These are phyloP conservation scores for Gloeostereum incarnatum DNA, from an alignment of 768 basidiomycete species.

Conservation along the genomic window DNA sequence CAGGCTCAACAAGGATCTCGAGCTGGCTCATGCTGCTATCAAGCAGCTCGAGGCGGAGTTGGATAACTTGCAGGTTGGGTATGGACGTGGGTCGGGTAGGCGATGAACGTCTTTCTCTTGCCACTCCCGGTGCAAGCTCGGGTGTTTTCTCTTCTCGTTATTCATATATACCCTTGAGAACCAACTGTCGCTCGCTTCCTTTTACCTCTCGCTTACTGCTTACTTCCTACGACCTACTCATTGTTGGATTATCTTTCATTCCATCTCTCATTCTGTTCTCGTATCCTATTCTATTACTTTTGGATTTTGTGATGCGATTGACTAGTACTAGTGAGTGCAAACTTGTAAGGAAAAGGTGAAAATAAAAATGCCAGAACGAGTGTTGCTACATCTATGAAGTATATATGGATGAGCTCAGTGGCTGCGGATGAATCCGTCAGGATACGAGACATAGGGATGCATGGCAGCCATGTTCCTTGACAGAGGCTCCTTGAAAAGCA, in stretches of 20 bases:
- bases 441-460: no score
- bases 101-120: no score
- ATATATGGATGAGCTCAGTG: no score
- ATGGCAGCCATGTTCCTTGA: no score
- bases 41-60: slow-evolving; percentile 87
- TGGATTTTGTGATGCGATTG: no score
- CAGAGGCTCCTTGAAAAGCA: no score
- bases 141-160: not conserved
- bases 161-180: not conserved
- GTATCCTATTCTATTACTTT: no score
- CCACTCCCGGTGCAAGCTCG: not conserved
- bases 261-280: not conserved
- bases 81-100: slow-evolving; percentile 64
- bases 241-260: not conserved
- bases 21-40: slow-evolving; percentile 85
- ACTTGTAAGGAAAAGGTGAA: no score
- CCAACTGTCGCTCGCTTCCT: not conserved
- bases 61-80: slow-evolving; percentile 82
- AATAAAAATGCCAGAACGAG: no score
- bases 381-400: no score
- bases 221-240: not conserved
- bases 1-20: slow-evolving; percentile 97
- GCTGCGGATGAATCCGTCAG: no score
- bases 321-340: no score
- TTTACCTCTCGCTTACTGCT: not conserved